Base-by-base conservation (phyloP, 306 rosid species). In the Erythrophleum fordii region DNA sequence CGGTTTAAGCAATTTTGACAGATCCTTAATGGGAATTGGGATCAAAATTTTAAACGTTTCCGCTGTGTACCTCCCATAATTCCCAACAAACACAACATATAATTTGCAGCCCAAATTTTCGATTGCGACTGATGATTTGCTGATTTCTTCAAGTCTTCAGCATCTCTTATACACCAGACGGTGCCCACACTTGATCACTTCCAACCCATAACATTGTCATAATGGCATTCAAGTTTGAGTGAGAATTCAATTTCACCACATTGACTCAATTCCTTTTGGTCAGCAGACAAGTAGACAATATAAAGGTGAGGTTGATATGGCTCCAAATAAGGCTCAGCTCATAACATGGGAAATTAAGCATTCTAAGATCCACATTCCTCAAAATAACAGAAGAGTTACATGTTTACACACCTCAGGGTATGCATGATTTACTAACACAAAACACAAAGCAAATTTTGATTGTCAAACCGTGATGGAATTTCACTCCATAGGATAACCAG, bases 371-470 rank as follows among this genome's bases (percentile, higher is more conserved):
- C 56, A 17, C 56, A 5, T 16, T 49, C 56, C 56, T 49, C 56
- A 49, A 16, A 49, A 49, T 16, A 49, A 49, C 56, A 49, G 8
- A 49, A 16, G 20, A 49, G 16, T 17, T 17, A n/a, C 56, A 49
- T 49, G 56, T 17, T 49, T 17, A 6, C 56, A 49, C 56, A 49
- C 56, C 6, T 49, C 22, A 5, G 56, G 56, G 20, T 49, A 1
- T 14, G 11, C 45, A 77, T 45, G 56, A 84, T 67, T 72, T 37
- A 46, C 80, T 60, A 84, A 49, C 67, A 76, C 18, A 75, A 76
- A 80, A 64, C 85, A 84, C 80, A 80, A 20, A 9, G 87, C 82
- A 70, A 80, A 64, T 77, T 81, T 66, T 61, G 72, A 65, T 68
- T 83, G 39, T 9, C 35, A 26, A 49, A 49, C 56, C 56, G 16